These are phyloP conservation scores for Cryomyces antarcticus DNA, from an alignment of 495 filamentous ascomycete species.

Conservation along the genomic window DNA sequence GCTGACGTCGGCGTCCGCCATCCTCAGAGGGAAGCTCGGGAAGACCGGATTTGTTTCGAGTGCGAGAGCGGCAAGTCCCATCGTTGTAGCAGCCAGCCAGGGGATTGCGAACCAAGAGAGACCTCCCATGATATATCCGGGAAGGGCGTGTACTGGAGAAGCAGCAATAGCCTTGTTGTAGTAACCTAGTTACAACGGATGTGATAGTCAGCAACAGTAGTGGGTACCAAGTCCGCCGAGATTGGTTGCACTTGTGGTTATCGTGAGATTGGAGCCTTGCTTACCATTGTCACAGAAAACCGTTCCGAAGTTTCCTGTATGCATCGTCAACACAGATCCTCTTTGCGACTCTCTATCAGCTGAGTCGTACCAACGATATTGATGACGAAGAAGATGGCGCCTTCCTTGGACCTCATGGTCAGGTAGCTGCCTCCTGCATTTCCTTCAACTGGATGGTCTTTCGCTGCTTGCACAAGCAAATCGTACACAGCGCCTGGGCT, in stretches of 20 bases:
- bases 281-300: constrained; percentile 14
- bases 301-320: constrained; percentile 10
- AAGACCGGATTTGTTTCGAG: constrained; percentile 57
- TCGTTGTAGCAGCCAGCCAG: constrained; percentile 79
- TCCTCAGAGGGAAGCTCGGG: constrained; percentile 50
- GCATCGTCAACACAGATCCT: neutral
- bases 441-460: constrained; percentile 56
- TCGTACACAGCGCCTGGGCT: constrained; percentile 71
- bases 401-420: constrained; percentile 74
- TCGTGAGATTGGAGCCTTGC: neutral
- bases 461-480: constrained; percentile 47
- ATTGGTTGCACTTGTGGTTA: neutral
- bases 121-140: constrained; percentile 81
- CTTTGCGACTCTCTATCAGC: constrained; percentile 25
- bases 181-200: constrained; percentile 25
- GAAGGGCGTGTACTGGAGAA: constrained; percentile 69
- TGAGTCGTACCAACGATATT: constrained; percentile 51
- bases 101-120: constrained; percentile 92
- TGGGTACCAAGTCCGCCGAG: neutral
- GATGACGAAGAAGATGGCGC: constrained; percentile 91
- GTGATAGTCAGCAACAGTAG: too few species aligned
- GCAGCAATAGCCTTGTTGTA: constrained; percentile 96
- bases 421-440: constrained; percentile 76
- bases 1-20: constrained; percentile 54
- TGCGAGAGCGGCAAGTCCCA: constrained; percentile 78